Conservation (phyloP, 73 alveolate genomes). For the Tetrahymena elliotti region DNA sequence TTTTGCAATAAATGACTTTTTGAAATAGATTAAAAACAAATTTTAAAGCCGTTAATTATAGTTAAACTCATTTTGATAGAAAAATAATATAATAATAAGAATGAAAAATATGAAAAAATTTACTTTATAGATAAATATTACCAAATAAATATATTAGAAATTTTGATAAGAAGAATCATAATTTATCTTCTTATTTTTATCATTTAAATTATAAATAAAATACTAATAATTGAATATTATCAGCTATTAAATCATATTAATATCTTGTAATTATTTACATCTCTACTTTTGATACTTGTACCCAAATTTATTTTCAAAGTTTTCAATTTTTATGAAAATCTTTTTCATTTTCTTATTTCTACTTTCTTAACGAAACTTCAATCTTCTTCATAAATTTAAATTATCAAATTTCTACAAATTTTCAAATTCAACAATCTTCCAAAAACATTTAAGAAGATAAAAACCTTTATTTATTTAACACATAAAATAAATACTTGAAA, state of each 20-base stretch:
- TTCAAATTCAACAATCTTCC: too few species aligned
- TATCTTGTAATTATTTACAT: not conserved
- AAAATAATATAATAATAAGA: not conserved
- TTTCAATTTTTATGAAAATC: not conserved
- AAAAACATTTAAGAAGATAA: too few species aligned
- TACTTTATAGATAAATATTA: too few species aligned
- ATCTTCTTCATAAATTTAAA: too few species aligned
- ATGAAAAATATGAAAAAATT: not conserved
- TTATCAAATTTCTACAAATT: too few species aligned
- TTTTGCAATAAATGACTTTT: constrained; percentile 16
- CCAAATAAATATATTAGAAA: not conserved
- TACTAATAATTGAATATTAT: not conserved
- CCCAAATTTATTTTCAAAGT: not conserved
- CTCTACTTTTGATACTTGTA: not conserved
- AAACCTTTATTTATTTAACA: too few species aligned
- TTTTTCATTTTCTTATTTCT: not conserved
- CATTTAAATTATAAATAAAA: not conserved
- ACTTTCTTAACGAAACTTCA: not conserved
- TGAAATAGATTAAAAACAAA: not conserved
- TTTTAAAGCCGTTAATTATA: not conserved
- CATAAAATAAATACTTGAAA: too few species aligned
- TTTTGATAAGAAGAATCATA: too few species aligned
- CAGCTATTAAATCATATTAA: too few species aligned
- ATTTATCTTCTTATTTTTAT: not conserved
- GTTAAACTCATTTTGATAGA: not conserved